Evolutionary conservation across 495 filamentous ascomycete species (phyloP), one percentile per base, ranked within the genome.

Genomic region (Lasiosphaeria hispida): DNA sequence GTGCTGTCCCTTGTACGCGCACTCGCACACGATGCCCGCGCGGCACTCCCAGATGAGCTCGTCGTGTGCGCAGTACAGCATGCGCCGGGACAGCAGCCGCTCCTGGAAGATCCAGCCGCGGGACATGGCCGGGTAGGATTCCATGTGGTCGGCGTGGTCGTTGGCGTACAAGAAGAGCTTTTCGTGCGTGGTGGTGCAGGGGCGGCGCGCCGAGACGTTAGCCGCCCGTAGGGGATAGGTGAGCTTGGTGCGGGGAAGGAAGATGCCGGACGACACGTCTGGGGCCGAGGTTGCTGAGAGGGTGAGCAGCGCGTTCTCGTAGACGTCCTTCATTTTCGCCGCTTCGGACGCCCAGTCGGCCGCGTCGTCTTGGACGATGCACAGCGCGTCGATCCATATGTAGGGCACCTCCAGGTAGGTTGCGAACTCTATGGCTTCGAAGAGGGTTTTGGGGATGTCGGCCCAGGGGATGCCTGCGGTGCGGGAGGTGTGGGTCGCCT

Each of bases 61-160:
- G 1, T 58, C 43, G n/a, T 44, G 55, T 3, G 44, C 59, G 33
- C 59, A 58, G 23, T 61, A 55, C 47, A 61, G 47, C 10, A 61
- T 33, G 13, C 59, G 55, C 14, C 55, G 13, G 1, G 55, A 38
- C 6, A 61, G 18, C 41, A 52, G n/a, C 0, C 34, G 47, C 39
- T 61, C 59, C 15, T 61, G 59, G 19, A 58, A 61, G 6, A 61
- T 61, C 59, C 59, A 61, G 0, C 59, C 59, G 13, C 59, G 59
- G 3, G 23, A 30, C 23, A 30, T 30, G 23, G 23, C 23, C 23
- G 23, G 23, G 23, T 30, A 30, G 23, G 2, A 2, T 5, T 30
- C 23, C 23, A 30, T 30, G 23, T 30, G 2, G 2, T 5, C 5
- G 23, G 23, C 23, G 23, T 30, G 23, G 23, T 30, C 23, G 23